Conservation (phyloP, 345 rosid genomes). For the Eucalyptus erythrocorys region DNA sequence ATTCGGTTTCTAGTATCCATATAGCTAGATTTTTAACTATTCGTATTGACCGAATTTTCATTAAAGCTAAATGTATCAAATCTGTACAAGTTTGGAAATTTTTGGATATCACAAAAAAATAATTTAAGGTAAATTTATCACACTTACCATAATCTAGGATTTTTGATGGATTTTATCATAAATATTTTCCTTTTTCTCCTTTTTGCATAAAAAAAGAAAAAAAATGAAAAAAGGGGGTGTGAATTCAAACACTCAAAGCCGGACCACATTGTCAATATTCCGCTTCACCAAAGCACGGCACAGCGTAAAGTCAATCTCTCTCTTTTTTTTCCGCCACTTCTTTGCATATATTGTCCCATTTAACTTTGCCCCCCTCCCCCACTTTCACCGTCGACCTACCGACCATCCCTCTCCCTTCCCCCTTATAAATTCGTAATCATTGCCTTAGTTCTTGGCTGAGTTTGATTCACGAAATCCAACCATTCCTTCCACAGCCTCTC, state of each 20-base stretch:
- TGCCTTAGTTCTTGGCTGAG: background rate
- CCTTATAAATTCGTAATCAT: background rate
- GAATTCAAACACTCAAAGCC: background rate
- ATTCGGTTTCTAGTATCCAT: background rate
- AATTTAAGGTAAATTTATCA: too few species aligned
- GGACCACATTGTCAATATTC: background rate
- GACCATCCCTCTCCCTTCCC: background rate
- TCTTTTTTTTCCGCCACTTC: background rate
- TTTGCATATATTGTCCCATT: background rate
- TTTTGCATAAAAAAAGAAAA: background rate
- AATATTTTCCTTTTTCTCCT: background rate
- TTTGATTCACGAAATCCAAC: background rate
- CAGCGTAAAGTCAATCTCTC: background rate
- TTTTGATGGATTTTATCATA: too few species aligned
- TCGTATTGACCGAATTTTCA: too few species aligned
- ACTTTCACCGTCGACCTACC: background rate
- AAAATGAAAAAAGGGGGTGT: background rate
- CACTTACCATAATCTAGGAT: too few species aligned
- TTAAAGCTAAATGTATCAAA: too few species aligned
- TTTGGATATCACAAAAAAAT: fast-evolving
- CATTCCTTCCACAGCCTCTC: background rate
- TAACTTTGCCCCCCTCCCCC: background rate
- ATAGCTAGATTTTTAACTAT: background rate
- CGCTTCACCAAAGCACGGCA: background rate
- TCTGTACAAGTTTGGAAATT: fast-evolving